Base-by-base conservation (phyloP, 805 yeast species). In the Monosporozyma aerobia region DNA sequence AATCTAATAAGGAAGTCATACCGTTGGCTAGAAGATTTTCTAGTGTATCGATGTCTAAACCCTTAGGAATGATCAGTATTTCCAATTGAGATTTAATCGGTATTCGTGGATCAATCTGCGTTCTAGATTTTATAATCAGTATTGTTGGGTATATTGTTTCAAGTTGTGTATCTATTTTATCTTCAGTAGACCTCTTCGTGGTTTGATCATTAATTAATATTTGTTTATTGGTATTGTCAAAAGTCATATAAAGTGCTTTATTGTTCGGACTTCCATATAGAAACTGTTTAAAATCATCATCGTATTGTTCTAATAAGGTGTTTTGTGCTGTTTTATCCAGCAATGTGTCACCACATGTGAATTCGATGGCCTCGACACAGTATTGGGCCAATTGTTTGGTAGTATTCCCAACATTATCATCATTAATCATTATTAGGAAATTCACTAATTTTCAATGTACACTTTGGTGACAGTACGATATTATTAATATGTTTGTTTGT, bases 1-100 rank as follows among this genome's bases (percentile, higher is more conserved):
- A 73, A 45, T 86, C 87, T 61, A 90, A 84, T 57, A 82, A 80
- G 0, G 94, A 87, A 0, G 81, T 74, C 23, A 89, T 71, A 1
- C 90, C 95, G 40, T 78, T 69, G 51, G 76, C 77, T 23, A 89
- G 66, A 29, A 90, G 67, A 0, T 80, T 71, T 57, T 81, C 74
- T n/a, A 90, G 61, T 29, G 75, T 72, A 48, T 83, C 85, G 53
- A 77, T 76, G 40, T 53, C 50, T 3, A 49, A 16, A 8, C 39
- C 44, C 9, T 57, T 63, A 0, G 77, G 75, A 6, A 74, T 53
- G 48, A 67, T 65, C n/a, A 72, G 51, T 0, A 66, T 63, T 29
- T 69, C 72, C 2, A 74, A 41, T 50, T 73, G 76, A 0, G 59
- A 39, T 16, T 65, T 37, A 5, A 47, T 23, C 13, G 22, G 22